Evolutionary conservation across 345 rosid species (phyloP), one percentile per base, ranked within the genome.

Genomic region (Hypericum androsaemum): DNA sequence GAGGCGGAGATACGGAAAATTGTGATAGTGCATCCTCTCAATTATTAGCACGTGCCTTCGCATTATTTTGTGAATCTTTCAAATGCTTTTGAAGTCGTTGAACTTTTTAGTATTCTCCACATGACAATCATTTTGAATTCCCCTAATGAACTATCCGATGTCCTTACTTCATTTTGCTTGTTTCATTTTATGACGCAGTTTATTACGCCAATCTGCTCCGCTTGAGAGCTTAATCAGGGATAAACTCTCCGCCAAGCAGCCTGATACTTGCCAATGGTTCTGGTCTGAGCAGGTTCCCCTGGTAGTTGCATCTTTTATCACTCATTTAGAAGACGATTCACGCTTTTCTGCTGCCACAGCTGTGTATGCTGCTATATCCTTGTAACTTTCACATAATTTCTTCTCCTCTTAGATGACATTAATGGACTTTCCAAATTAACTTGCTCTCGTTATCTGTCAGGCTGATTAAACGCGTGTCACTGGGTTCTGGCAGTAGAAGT

Each of bases 171-270:
- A 22, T 22, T 22, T n/a, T n/a, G n/a, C n/a, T n/a, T 22, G 32
- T 22, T 22, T 41, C 43, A 28, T 54, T 57, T n/a, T 51, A 62
- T 41, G 12, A 41, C 78, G 79, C 84, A 88, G 96, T 66, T 75
- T 88, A 72, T 66, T 70, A 6, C 82, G 86, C 60, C 88, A 65
- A 64, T 77, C 81, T 74, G 82, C 90, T 69, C 83, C 86, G 9
- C 67, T 92, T 53, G 94, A 88, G 76, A 77, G 83, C 70, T 63
- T 74, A 71, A 88, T 92, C 67, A 77, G 83, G 77, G 94, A 85
- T 41, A 76, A 92, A 67, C 65, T 88, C 53, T 83, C 84, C 38
- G 78, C 76, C 63, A 88, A 83, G 68, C 88, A 80, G 54, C 80
- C 86, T 64, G 85, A 83, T 68, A 77, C 74, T 42, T 75, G 67